phyloP scores from a whole-genome alignment of 2,329 filamentous ascomycete species.

The Myriosclerotinia duriaeana region DNA sequence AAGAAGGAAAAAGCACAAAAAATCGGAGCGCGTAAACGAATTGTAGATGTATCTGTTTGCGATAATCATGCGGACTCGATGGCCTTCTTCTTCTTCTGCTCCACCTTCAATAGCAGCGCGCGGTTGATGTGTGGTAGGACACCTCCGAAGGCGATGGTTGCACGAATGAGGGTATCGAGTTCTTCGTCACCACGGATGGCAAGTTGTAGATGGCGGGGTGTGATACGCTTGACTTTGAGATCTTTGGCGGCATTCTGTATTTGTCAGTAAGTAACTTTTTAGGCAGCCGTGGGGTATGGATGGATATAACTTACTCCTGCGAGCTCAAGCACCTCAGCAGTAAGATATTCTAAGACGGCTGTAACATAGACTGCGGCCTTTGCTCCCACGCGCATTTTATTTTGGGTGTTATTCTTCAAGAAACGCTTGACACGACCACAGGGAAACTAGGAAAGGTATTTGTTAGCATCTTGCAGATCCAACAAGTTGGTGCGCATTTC shows the following conservation, averaged over 20 bases:
- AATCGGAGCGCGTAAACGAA: slow-evolving; percentile 9
- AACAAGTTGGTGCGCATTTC: neutral
- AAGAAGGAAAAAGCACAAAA: slow-evolving; percentile 18
- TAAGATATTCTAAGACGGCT: slow-evolving; percentile 95
- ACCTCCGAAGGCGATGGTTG: slow-evolving; percentile 97
- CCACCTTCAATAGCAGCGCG: slow-evolving; percentile 89
- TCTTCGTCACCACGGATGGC: slow-evolving; percentile 98
- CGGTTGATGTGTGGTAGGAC: slow-evolving; percentile 99
- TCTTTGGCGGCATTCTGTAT: slow-evolving; percentile 91
- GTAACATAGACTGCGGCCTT: slow-evolving; percentile 99
- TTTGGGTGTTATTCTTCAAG: slow-evolving; percentile 97
- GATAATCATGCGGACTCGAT: slow-evolving; percentile 40
- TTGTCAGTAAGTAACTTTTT: slow-evolving; percentile 26
- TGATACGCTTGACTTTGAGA: slow-evolving; percentile 99
- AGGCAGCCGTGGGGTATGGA: slow-evolving; percentile 14
- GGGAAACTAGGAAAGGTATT: slow-evolving; percentile 68
- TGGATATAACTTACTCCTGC: slow-evolving; percentile 68
- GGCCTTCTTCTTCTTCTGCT: slow-evolving; percentile 89
- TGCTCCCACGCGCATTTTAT: slow-evolving; percentile 99
- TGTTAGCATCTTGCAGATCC: slow-evolving; percentile 37
- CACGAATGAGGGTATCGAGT: slow-evolving; percentile 93
- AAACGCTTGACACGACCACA: slow-evolving; percentile 99
- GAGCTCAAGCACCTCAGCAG: slow-evolving; percentile 94
- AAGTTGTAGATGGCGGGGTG: slow-evolving; percentile 93
- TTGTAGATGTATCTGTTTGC: slow-evolving; percentile 8